phyloP scores from a whole-genome alignment of 2,329 filamentous ascomycete species.

The Paecilomyces sp. region DNA sequence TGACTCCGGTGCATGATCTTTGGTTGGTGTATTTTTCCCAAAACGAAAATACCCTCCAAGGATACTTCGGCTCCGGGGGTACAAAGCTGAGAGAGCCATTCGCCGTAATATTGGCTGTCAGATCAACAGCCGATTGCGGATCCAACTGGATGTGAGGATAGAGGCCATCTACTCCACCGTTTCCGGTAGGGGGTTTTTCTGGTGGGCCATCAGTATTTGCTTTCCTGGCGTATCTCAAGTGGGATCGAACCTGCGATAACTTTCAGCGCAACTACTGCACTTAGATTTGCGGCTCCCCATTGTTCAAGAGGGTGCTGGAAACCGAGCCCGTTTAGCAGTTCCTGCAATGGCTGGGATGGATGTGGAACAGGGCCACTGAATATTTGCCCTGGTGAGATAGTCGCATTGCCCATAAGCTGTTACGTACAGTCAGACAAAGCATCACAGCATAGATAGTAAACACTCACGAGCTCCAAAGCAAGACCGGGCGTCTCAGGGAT shows the following conservation, averaged over 20 bases:
- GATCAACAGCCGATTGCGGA: not conserved
- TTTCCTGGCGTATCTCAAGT: not conserved
- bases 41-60: conserved; percentile 22
- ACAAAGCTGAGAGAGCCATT: not conserved
- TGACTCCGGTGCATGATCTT: conserved; percentile 1
- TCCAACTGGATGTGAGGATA: not conserved
- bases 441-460: conserved; percentile 13
- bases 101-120: not conserved
- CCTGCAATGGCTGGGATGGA: not conserved
- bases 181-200: not conserved
- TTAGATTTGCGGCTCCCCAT: not conserved
- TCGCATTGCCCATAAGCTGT: not conserved
- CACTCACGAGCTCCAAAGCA: conserved; percentile 12
- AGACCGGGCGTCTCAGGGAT: conserved; percentile 18
- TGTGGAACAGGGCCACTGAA: not conserved
- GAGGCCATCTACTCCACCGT: not conserved
- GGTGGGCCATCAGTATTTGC: not conserved
- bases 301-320: not conserved
- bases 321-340: not conserved
- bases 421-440: not conserved
- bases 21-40: conserved; percentile 17
- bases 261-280: not conserved
- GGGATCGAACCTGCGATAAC: not conserved
- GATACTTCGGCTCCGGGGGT: conserved; percentile 15
- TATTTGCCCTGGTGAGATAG: not conserved